Evolutionary conservation across 2,329 filamentous ascomycete genomes (phyloP), one percentile per base, ranked within the genome.

Genomic region (Fusarium sp.): DNA sequence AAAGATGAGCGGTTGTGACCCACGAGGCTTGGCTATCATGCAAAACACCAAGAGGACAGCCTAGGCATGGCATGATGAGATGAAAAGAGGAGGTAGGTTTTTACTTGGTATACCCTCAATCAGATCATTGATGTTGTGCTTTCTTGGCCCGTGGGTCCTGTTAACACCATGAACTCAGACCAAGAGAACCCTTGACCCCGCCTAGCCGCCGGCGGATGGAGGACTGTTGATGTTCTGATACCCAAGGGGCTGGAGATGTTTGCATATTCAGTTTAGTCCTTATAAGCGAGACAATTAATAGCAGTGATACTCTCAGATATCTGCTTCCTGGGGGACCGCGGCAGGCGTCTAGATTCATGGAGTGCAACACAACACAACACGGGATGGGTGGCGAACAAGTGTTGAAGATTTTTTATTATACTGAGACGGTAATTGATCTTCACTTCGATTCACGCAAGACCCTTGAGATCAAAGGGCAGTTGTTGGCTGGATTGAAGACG

Each of bases 181-280:
- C 51, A 60, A 60, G 56, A 34, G 57, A 51, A 44, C 62, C 56
- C 41, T 62, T 52, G 56, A 69, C 65, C 66, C 66, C 57, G 10
- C 66, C 24, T 54, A 70, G 30, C 66, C 42, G 14, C 58, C 45
- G 10, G 39, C 32, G 34, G 39, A 45, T 47, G 48, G 22, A 45
- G 20, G 15, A 59, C 32, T 59, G 50, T 48, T 61, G 22, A 54
- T 63, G 63, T 42, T 62, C 68, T 65, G 72, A 66, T 72, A 62
- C 65, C 68, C 68, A 69, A 72, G 57, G 55, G 57, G 64, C 38
- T 62, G 63, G 57, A 59, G 59, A 69, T 69, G 51, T 50, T 74
- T 74, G 28, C 63, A 68, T 72, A 51, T 74, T 62, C 56, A 62
- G 57, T 56, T 26, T 54, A 50, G 50, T 52, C 39, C 51, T 28